Evolutionary conservation across 257 asterid genomes (phyloP), one percentile per base, ranked within the genome.

Genomic region (Solanum corneliomulleri): DNA sequence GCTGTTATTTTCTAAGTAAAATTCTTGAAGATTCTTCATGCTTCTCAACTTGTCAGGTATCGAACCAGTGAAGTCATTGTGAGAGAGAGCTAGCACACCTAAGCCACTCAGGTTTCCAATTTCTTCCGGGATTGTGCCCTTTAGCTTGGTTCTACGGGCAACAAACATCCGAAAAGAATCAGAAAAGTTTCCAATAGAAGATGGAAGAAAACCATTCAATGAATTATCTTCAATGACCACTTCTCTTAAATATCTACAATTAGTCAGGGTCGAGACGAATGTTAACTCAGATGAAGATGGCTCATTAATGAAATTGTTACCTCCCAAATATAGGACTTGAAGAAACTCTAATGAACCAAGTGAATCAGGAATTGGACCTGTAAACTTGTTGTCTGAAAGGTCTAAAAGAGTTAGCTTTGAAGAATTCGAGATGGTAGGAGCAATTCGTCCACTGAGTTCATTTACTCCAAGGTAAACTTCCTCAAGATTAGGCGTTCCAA

Each of bases 311-410:
- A 84, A 60, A 15, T 84, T 84, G 62, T 84, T 84, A 9, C 8
- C 11, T 23, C 29, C 14, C 39, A 84, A 14, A 3, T 4, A 31
- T 64, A 84, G 44, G 35, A 1, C 9, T 27, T 85, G 4, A 10
- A 90, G 90, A 10, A 11, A 13, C 68, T 69, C 85, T 23, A 91
- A 86, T 39, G 86, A 13, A 27, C 92, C 91, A 9, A 91, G 62
- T 13, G 91, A 88, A 20, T 44, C 2, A 7, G 92, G 92, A 23
- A 91, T 85, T 47, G 88, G 10, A 31, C 91, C 91, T 1, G 42
- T 47, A 62, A 89, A 88, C 4, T 29, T 27, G 86, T 91, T 91
- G 6, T 0, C 0, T 5, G 64, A 1, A 56, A 91, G 83, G 11
- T 45, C 39, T 29, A 91, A 8, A 11, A 10, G 9, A 1, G 6